Evolutionary conservation across 129 eudicot genomes (phyloP), one percentile per base, ranked within the genome.

Genomic region (Escallonia herrerae): DNA sequence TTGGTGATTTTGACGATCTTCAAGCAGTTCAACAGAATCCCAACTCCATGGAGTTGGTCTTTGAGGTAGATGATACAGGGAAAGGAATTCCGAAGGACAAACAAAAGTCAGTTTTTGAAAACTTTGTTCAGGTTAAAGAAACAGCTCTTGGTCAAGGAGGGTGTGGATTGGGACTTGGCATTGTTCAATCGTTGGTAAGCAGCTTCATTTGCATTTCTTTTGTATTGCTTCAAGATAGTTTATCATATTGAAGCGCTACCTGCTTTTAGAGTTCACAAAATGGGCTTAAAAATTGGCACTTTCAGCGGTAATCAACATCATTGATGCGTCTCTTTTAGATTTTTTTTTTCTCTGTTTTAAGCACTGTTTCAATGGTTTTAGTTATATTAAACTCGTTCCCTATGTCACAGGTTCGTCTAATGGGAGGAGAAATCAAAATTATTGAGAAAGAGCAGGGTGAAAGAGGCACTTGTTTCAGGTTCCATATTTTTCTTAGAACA

Each of bases 111-210:
- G 79, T 83, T 8, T 83, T 83, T 65, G 80, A 79, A 47, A 75
- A 83, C 80, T 83, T 56, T 48, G 80, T 83, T 15, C 89, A 83
- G 48, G 77, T 83, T 41, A 79, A 72, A 41, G 84, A 76, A 47
- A 72, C 70, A 6, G 74, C 69, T n/a, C 62, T 9, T 56, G 77
- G 71, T 15, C 70, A 65, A 43, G 75, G 49, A 62, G 87, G 84
- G 40, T 68, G 75, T 57, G 89, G 84, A 55, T 65, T 83, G 22
- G 89, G 89, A 22, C 84, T 83, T 9, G 84, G 89, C 38, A 83
- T 83, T 51, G 89, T 83, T 59, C 89, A 83, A 58, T 83, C 89
- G 15, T 62, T 79, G 79, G 87, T 82, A 62, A 38, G 81, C 49
- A 65, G 40, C 9, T 69, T 48, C 3, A 4, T 2, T 48, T 22